Conservation (phyloP, 148 eudicot species). For the Heliamphora exappendiculata region DNA sequence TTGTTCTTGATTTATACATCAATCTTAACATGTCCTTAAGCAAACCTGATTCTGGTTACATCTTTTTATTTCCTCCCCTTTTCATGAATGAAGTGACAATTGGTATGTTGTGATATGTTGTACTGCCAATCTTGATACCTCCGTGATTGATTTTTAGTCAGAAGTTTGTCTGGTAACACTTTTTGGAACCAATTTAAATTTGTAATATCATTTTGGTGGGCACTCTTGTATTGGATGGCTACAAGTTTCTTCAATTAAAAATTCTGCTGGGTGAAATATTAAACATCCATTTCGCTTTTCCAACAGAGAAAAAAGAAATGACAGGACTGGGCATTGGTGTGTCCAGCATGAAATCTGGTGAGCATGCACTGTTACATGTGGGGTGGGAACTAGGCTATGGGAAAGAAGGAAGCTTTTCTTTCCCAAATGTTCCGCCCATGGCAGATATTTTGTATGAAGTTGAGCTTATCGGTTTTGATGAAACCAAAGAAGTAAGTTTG, state of each 20-base stretch:
- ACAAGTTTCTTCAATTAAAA: not conserved
- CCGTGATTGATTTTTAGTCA: not conserved
- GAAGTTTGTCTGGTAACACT: not conserved
- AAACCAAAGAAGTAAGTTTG: conserved; percentile 73
- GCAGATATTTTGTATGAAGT: conserved; percentile 88
- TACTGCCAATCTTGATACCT: not conserved
- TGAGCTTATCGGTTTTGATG: conserved; percentile 94
- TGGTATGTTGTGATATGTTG: not conserved
- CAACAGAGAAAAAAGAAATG: conserved; percentile 86
- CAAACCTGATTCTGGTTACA: not conserved
- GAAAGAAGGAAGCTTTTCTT: conserved; percentile 92
- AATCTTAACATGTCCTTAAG: too few species aligned
- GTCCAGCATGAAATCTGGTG: conserved; percentile 84
- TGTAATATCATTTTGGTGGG: not conserved
- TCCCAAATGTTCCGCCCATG: conserved; percentile 95
- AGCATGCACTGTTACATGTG: conserved; percentile 79
- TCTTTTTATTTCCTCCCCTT: not conserved
- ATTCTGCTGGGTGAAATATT: not conserved
- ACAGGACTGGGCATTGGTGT: conserved; percentile 79
- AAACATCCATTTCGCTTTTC: not conserved
- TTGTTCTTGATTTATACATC: too few species aligned
- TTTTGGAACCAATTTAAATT: not conserved
- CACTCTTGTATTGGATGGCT: not conserved
- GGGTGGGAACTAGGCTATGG: conserved; percentile 94
- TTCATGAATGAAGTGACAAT: not conserved